phyloP scores from a whole-genome alignment of 108 stramenopile species.

The Skeletonema grethae region DNA sequence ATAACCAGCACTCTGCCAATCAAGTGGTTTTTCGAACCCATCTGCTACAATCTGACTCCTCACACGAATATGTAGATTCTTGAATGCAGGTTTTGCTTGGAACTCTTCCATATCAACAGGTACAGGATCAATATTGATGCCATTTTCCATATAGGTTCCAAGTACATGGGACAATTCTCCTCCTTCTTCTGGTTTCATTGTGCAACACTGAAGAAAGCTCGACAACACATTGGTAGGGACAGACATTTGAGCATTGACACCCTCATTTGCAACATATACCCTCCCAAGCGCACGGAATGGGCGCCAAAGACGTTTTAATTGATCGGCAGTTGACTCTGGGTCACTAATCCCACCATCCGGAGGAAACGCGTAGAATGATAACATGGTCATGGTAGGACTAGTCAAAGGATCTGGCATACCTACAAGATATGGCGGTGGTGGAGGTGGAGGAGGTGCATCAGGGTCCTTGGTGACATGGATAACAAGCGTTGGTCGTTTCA shows the following conservation, averaged over 20 bases:
- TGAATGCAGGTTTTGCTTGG: conserved; percentile 77
- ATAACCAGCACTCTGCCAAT: conserved; percentile 89
- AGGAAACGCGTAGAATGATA: conserved; percentile 88
- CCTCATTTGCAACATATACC: conserved; percentile 94
- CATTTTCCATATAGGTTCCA: conserved; percentile 87
- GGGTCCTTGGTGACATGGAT: conserved; percentile 80
- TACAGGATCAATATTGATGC: conserved; percentile 84
- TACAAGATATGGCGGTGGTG: conserved; percentile 66
- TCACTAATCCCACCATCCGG: conserved; percentile 60
- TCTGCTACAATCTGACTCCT: conserved; percentile 95
- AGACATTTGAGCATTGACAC: conserved; percentile 98
- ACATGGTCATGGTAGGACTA: conserved; percentile 85
- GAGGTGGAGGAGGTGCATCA: conserved; percentile 83
- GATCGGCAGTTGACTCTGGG: conserved; percentile 70
- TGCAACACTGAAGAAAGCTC: conserved; percentile 31
- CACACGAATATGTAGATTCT: conserved; percentile 87
- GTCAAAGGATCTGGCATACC: conserved; percentile 71
- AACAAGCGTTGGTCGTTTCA: conserved; percentile 79
- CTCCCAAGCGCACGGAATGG: conserved; percentile 90
- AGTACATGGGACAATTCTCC: conserved; percentile 40
- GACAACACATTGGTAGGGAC: conserved; percentile 83
- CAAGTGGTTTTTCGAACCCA: conserved; percentile 82
- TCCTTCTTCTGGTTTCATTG: conserved; percentile 8
- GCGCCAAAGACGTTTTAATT: conserved; percentile 70
- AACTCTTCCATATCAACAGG: conserved; percentile 72